phyloP scores from a whole-genome alignment of 2,329 filamentous ascomycete species.

The Ophiobolus disseminans region DNA sequence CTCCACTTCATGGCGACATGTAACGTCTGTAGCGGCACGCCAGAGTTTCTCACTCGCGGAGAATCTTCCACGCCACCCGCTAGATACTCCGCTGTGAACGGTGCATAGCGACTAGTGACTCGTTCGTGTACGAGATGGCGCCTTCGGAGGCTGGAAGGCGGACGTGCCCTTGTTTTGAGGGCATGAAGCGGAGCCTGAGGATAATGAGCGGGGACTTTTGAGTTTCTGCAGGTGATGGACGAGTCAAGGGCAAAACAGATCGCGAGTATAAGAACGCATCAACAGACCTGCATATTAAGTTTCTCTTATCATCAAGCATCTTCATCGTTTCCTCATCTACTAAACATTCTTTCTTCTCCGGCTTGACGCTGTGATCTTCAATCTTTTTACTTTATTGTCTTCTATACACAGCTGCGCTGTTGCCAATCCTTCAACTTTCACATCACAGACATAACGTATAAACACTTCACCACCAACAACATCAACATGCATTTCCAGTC shows the following conservation, averaged over 20 bases:
- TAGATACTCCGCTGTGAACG: slow-evolving; percentile 4
- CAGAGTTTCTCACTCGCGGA: slow-evolving; percentile 20
- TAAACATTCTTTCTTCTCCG: slow-evolving; percentile 14
- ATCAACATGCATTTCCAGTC: slow-evolving; percentile 40
- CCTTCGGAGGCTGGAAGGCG: slow-evolving; percentile 11
- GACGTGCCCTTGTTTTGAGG: slow-evolving; percentile 3
- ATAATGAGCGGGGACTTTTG: slow-evolving; percentile 2
- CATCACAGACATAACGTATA: slow-evolving; percentile 2
- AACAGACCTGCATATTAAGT: slow-evolving; percentile 18
- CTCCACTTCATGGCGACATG: slow-evolving; percentile 18
- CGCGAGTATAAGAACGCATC: slow-evolving; percentile 18
- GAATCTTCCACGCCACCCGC: slow-evolving; percentile 7
- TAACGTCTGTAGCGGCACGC: slow-evolving; percentile 19
- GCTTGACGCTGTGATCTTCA: slow-evolving; percentile 40
- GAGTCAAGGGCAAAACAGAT: slow-evolving; percentile 1
- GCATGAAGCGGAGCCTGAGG: slow-evolving; percentile 17
- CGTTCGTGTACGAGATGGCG: slow-evolving; percentile 16
- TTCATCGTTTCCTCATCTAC: slow-evolving; percentile 14
- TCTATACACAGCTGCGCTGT: slow-evolving; percentile 37
- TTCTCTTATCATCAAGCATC: slow-evolving; percentile 28
- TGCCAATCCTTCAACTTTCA: slow-evolving; percentile 10
- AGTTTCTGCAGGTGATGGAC: background rate
- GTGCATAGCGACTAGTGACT: slow-evolving; percentile 18
- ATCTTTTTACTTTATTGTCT: slow-evolving; percentile 15
- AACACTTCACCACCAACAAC: slow-evolving; percentile 5